Base-by-base conservation (phyloP, 2,329 filamentous ascomycete genomes). In the Plectosphaerella sp. region DNA sequence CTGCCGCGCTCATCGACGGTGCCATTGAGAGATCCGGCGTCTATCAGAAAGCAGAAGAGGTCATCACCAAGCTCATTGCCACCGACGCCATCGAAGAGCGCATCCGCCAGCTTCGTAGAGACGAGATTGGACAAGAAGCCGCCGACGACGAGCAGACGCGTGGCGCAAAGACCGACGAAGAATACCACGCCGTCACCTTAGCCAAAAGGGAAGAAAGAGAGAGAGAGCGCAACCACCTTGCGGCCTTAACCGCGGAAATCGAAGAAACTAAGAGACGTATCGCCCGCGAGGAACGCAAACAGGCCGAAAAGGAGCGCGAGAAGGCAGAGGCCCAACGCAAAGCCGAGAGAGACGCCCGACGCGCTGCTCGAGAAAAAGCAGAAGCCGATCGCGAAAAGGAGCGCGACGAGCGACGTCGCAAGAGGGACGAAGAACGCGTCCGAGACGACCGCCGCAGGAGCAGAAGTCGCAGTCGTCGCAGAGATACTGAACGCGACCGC, bases 1-100 rank as follows among this genome's bases (percentile, higher is more conserved):
- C 88, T 4, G 84, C 86, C 2, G 83, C 87, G 0, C 78, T 95
- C 5, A 85, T 92, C 41, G 88, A 92, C 65, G 89, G 89, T 52
- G 87, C 87, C 1, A 80, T 90, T 16, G 88, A 92, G 61, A 83
- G 89, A 55, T 86, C 83, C 18, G 86, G 87, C 24, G 83, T 91
- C 25, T 94, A 93, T 61, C 82, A 86, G 54, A 82, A 82, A 59
- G 87, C 87, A 1, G 83, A 89, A 60, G 76, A 79, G 8, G 80
- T 85, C 48, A 83, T 57, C 47, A 80, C 84, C 54, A 73, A 79
- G 25, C 74, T 91, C 54, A 87, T 93, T 53, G 83, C 89, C 61
- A 77, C 85, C 46, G 73, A 74, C 10, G 79, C 83, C 24, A 89
- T 91, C 53, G 86, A 91, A 62, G 73, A 77, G 24, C 82, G 83